Percentiles rank a stretch among this genome's conserved stretches.
Conservation (phyloP, 1,284 basidiomycete species). For the Lentinula novae-zelandiae region DNA sequence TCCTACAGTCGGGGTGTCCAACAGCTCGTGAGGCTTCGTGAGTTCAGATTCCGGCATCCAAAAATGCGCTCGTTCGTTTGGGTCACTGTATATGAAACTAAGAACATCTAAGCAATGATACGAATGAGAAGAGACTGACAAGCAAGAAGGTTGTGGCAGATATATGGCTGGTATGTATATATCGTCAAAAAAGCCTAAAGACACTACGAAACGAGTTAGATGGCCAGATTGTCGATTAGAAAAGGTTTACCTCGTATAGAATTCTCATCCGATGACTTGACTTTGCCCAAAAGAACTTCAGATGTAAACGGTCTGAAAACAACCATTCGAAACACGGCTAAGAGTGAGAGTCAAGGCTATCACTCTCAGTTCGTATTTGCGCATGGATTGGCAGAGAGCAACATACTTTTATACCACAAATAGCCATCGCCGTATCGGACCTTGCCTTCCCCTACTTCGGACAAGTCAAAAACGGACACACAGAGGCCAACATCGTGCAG, state of each 20-base stretch:
- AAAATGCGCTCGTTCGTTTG: constrained; percentile 79
- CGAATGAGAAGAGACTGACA: constrained; percentile 43
- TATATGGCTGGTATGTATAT: constrained; percentile 76
- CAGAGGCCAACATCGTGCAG: constrained; percentile 92
- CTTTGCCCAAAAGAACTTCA: constrained; percentile 87
- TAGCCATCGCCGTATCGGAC: constrained; percentile 94
- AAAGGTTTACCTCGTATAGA: constrained; percentile 72
- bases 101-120: constrained; percentile 1
- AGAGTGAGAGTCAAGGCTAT: constrained; percentile 2
- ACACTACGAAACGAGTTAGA: constrained; percentile 49
- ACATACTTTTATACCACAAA: constrained; percentile 88
- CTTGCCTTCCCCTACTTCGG: constrained; percentile 85
- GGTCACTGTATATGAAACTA: constrained; percentile 48
- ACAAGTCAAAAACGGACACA: constrained; percentile 85
- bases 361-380: constrained; percentile 7
- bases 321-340: constrained; percentile 87
- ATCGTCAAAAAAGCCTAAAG: constrained; percentile 93
- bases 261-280: constrained; percentile 80
- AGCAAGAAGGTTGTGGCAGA: constrained; percentile 75
- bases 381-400: background rate
- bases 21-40: constrained; percentile 56
- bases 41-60: constrained; percentile 68
- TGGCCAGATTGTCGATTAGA: constrained; percentile 1
- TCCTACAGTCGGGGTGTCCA: constrained; percentile 63
- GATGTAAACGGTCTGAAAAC: constrained; percentile 91